Evolutionary conservation across 805 yeast species (phyloP).

Genomic region (Starmerella sirachaensis): DNA sequence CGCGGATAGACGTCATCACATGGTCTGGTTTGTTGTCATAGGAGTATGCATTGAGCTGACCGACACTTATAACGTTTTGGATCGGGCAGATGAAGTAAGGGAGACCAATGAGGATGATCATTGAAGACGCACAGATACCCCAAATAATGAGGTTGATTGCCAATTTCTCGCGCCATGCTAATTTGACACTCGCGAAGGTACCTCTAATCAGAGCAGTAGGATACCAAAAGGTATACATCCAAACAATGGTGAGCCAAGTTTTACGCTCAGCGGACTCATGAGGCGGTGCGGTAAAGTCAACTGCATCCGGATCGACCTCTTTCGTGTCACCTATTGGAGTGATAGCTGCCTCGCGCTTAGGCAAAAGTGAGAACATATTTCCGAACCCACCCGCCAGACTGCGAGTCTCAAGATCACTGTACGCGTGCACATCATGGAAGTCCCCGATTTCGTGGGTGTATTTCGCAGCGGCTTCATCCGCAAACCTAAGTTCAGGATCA

Average conservation of each 20-base stretch:
- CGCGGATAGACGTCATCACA: constrained; percentile 30
- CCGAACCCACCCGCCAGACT: constrained; percentile 29
- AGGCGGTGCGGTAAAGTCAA: constrained; percentile 24
- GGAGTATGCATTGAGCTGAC: constrained; percentile 28
- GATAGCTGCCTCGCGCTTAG: constrained; percentile 10
- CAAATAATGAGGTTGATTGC: constrained; percentile 34
- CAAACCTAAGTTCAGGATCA: constrained; percentile 30
- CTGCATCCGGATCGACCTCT: constrained; percentile 28
- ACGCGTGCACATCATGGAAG: constrained; percentile 18
- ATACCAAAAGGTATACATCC: constrained; percentile 32
- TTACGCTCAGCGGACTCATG: constrained; percentile 25
- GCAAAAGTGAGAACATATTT: constrained; percentile 28
- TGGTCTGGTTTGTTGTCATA: constrained; percentile 25
- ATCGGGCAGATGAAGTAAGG: constrained; percentile 33
- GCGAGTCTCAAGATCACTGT: constrained; percentile 26
- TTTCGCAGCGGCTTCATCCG: constrained; percentile 26
- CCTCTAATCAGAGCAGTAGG: constrained; percentile 30
- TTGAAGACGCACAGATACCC: constrained; percentile 29
- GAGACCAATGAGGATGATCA: constrained; percentile 30
- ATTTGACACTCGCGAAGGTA: constrained; percentile 29
- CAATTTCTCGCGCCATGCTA: constrained; percentile 35
- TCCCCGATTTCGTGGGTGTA: constrained; percentile 19
- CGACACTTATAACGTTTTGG: constrained; percentile 28
- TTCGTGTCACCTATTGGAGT: neutral
- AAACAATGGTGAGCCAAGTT: constrained; percentile 31